Evolutionary conservation across 345 rosid species (phyloP), one percentile per base, ranked within the genome.

Genomic region (Heritiera fomes): DNA sequence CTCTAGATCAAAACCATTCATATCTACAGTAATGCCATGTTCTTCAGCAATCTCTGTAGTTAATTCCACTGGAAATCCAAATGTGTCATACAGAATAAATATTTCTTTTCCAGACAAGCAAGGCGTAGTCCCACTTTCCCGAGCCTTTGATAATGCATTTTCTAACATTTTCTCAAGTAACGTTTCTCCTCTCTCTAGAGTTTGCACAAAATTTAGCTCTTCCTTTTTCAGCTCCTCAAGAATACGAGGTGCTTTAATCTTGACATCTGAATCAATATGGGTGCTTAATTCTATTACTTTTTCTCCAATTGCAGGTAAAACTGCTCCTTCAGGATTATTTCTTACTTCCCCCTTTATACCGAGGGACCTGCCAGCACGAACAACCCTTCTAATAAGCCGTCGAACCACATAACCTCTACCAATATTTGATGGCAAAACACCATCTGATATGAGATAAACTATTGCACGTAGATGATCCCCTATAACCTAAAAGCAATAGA

Each of bases 401-500:
- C 98, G 90, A 67, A 93, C 98, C 38, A 93, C 91, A 75, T 95
- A 95, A 77, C 99, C 99, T 88, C 99, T 85, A 73, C 99, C 96
- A 77, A 95, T 88, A 84, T 95, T 95, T 28, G 99, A 95, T 55
- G 99, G 97, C 80, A 84, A 77, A 43, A 95, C 96, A 82, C 98
- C 98, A 86, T 95, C 99, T 18, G 97, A 92, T 85, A 95, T 83
- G 73, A 95, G 97, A 88, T 87, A 93, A 9, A 92, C 98, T 80
- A 91, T 75, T 75, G 99, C 98, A 55, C 97, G 91, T 85, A 91
- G 76, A 87, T 95, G 98, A 85, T 95, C 99, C 83, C 96, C 99
- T 75, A 92, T 86, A 77, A 92, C 87, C 96, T 92, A 86, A 46
- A 65, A 81, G 70, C 2, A 80, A 65, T 32, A 63, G 32, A 80